phyloP scores from a whole-genome alignment of 1,139 yeast species.

The Kodamaea alishanica region DNA sequence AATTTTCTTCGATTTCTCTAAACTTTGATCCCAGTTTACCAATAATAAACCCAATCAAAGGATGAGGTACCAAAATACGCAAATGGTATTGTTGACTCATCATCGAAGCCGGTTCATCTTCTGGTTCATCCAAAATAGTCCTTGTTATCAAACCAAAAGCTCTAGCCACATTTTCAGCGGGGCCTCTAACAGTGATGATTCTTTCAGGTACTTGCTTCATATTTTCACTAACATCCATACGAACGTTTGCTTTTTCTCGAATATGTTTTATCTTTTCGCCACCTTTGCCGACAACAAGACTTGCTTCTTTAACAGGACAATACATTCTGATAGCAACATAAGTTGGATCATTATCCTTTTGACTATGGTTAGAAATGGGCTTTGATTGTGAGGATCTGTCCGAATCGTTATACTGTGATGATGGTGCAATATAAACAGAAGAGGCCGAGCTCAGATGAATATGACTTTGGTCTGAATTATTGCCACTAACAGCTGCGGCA shows the following conservation, averaged over 20 bases:
- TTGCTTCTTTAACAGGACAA: constrained; percentile 76
- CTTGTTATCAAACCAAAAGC: constrained; percentile 77
- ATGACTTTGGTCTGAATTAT: neutral
- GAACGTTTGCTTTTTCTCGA: constrained; percentile 61
- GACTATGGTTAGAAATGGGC: constrained; percentile 30
- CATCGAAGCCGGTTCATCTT: constrained; percentile 57
- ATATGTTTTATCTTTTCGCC: constrained; percentile 70
- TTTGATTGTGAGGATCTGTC: constrained; percentile 10
- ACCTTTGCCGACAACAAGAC: constrained; percentile 69
- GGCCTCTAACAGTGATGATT: constrained; percentile 70
- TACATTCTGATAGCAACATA: constrained; percentile 69
- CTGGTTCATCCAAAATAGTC: constrained; percentile 64
- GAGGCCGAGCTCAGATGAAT: neutral
- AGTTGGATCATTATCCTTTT: constrained; percentile 50
- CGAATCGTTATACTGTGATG: constrained; percentile 4
- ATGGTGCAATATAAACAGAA: neutral
- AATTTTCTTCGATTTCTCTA: constrained; percentile 77
- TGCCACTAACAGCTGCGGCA: neutral
- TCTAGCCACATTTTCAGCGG: constrained; percentile 76
- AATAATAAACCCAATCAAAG: constrained; percentile 76
- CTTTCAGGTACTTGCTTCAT: constrained; percentile 72
- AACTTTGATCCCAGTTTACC: constrained; percentile 76
- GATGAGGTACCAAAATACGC: constrained; percentile 71
- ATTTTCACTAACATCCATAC: constrained; percentile 76
- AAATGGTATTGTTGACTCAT: constrained; percentile 55